Base-by-base conservation (phyloP, 2,329 filamentous ascomycete species). In the Stachybotrys chartarum region DNA sequence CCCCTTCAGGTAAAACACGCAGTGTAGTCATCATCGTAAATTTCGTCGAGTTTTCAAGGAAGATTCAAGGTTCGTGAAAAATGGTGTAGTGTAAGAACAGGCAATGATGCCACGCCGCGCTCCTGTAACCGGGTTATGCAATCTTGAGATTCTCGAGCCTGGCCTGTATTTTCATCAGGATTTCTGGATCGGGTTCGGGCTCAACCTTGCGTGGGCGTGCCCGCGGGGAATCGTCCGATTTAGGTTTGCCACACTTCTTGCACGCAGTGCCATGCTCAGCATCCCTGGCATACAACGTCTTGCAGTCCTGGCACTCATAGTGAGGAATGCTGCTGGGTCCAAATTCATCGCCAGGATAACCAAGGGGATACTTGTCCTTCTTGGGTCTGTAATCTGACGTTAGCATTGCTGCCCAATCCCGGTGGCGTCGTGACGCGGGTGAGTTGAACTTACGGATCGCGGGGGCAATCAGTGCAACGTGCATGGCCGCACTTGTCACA, bases 391-490 rank as follows among this genome's bases (percentile, higher is more conserved):
- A 17, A 50, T 59, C 61, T 60, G 55, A 16, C 48, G 54, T 51
- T 30, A 50, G 42, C 45, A 39, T 18, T 11, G 39, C 11, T 44
- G 39, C 11, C 3, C 39, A 44, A n/a, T n/a, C 39, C n/a, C 3
- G 46, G 24, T 52, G 52, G 60, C 16, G 55, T 24, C 18, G 42
- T 60, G 53, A 42, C 39, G 12, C 24, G 31, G 30, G 39, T 31
- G 7, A 17, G 30, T 55, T 24, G 24, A 54, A 84, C 87, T 69
- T 81, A 91, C 80, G 90, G 90, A 64, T 91, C 85, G 63, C 90
- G 79, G 31, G 89, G 90, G 69, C 91, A 95, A 66, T 87, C 87
- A 45, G 84, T 89, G 75, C 91, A 96, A 54, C 90, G 85, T 53
- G 79, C 69, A 69, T 96, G 91, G 31, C 78, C 74, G 70, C 91